Conservation (phyloP, 805 yeast genomes). For the Candida ulmi region DNA sequence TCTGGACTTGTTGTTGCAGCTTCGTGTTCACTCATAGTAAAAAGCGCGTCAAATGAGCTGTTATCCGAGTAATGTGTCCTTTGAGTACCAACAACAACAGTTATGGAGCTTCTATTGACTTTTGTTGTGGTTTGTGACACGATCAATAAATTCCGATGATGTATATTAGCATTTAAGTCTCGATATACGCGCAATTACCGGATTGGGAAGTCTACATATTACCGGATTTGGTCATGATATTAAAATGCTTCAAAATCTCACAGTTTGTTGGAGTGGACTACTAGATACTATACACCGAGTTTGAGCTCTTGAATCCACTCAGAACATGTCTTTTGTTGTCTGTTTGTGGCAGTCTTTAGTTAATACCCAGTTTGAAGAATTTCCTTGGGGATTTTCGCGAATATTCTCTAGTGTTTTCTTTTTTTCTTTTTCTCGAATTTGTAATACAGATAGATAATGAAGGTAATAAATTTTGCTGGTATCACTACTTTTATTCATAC, state of each 20-base stretch:
- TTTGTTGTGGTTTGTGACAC: too few species aligned
- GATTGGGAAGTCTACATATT: conserved; percentile 13
- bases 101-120: too few species aligned
- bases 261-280: too few species aligned
- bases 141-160: neutral
- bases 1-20: too few species aligned
- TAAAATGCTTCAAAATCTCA: neutral
- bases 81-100: too few species aligned
- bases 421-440: neutral
- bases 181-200: conserved; percentile 3
- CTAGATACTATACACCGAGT: neutral
- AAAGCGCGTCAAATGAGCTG: neutral
- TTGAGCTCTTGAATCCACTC: too few species aligned
- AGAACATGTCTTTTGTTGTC: too few species aligned
- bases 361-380: too few species aligned
- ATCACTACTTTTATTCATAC: neutral
- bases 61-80: too few species aligned
- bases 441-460: neutral
- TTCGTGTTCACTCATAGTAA: neutral
- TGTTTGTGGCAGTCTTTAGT: too few species aligned
- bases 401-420: too few species aligned
- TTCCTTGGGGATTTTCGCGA: neutral
- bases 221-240: conserved; percentile 8
- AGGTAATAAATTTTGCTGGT: too few species aligned
- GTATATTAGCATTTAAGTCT: neutral